These are phyloP conservation scores for Fusarium austroafricanum DNA, from an alignment of 2,329 filamentous ascomycete genomes.

Conservation along the genomic window DNA sequence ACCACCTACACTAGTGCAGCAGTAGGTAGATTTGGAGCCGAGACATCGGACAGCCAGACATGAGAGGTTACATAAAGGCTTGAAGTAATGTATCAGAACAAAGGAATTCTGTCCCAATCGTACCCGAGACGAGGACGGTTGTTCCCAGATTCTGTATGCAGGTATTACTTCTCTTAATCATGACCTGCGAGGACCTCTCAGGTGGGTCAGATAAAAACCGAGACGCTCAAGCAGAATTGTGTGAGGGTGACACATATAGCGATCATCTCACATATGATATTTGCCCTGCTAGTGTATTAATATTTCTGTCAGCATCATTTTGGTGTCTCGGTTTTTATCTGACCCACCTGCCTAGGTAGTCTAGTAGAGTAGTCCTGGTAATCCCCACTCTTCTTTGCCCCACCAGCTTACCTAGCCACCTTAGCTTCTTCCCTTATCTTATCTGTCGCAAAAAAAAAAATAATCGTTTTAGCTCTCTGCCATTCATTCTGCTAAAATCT, in stretches of 20 bases:
- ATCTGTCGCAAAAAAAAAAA: slow-evolving; percentile 25
- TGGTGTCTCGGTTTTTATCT: no score
- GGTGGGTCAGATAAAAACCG: no score
- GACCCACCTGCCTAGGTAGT: no score
- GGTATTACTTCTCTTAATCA: not conserved
- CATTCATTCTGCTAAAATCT: not conserved
- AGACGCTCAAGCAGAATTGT: no score
- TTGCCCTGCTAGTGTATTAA: no score
- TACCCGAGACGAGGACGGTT: not conserved
- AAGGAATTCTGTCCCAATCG: not conserved
- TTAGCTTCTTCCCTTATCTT: slow-evolving; percentile 24
- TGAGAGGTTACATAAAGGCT: not conserved
- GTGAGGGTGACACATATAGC: no score
- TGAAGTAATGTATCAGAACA: not conserved
- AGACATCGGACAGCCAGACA: slow-evolving; percentile 7
- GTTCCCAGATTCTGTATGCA: not conserved
- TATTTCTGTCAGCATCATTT: no score
- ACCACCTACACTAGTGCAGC: no score
- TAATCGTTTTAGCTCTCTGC: not conserved
- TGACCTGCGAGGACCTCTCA: not conserved
- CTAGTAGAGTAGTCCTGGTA: no score
- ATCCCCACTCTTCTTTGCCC: not conserved
- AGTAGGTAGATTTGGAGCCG: not conserved
- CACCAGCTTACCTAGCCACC: not conserved
- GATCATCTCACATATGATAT: no score